A percentile compares a stretch with the other conserved stretches of the same genome.
These are phyloP conservation scores for Solanum microdontum DNA, from an alignment of 257 asterid species.

Conservation along the genomic window DNA sequence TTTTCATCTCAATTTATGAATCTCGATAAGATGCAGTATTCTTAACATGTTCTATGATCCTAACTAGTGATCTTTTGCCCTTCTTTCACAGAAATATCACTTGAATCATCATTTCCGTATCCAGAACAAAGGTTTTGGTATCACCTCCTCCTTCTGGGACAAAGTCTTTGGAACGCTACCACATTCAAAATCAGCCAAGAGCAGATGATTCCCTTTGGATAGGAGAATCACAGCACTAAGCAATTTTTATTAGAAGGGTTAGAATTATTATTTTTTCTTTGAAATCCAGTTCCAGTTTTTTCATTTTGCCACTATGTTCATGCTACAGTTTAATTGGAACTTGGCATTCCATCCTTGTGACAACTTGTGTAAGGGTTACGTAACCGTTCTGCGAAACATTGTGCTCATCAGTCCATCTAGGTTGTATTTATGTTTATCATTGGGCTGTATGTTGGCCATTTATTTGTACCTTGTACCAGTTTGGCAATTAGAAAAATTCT, in stretches of 20 bases:
- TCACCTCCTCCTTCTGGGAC: constrained; percentile 76
- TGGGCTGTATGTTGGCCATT: not conserved
- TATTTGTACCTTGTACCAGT: not conserved
- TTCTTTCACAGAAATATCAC: constrained; percentile 44
- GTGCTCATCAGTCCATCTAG: not conserved
- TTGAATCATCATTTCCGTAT: constrained; percentile 70
- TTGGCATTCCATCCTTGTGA: not conserved
- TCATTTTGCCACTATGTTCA: not conserved
- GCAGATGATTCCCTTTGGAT: constrained; percentile 11
- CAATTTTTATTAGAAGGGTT: not conserved
- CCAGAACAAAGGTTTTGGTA: constrained; percentile 74
- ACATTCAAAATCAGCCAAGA: constrained; percentile 24
- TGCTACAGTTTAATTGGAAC: not conserved
- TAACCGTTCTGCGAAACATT: not conserved
- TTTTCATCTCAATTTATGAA: not conserved
- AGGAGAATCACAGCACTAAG: not conserved
- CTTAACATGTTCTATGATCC: not conserved
- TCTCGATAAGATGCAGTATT: not conserved
- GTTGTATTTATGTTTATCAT: not conserved
- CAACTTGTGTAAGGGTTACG: not conserved
- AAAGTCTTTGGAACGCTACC: constrained; percentile 67
- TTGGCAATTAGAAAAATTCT: not conserved
- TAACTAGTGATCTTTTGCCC: not conserved
- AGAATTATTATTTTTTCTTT: not conserved
- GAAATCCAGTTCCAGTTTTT: not conserved